These are phyloP conservation scores for Paramecium bursaria DNA, from an alignment of 73 alveolate species.

Conservation along the genomic window DNA sequence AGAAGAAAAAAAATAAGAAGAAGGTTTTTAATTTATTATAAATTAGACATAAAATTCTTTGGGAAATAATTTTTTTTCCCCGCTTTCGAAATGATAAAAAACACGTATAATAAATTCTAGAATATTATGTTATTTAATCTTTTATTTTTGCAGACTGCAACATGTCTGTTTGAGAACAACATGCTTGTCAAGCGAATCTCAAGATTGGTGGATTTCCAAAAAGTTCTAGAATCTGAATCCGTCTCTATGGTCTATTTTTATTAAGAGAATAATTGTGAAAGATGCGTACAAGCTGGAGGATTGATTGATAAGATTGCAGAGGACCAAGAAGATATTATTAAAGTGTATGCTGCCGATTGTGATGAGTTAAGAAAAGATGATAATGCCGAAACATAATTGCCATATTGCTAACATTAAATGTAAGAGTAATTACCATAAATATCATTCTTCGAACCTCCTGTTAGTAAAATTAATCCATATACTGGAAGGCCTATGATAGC, in stretches of 20 bases:
- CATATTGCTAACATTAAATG: background rate
- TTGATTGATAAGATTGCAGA: conserved; percentile 1
- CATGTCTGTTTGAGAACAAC: background rate
- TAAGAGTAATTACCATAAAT: conserved; percentile 24
- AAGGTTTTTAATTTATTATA: no score
- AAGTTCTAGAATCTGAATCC: conserved; percentile 33
- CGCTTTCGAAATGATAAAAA: no score
- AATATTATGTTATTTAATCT: no score
- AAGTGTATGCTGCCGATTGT: conserved; percentile 22
- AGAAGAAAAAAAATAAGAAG: no score
- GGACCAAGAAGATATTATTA: background rate
- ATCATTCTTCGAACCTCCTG: conserved; percentile 45
- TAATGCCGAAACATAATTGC: background rate
- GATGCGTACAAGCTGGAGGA: no score
- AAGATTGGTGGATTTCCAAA: background rate
- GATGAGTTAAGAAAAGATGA: background rate
- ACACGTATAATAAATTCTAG: no score
- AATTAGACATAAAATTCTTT: no score
- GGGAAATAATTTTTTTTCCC: no score
- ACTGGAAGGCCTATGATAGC: background rate
- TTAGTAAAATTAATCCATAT: background rate
- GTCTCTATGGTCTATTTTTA: conserved; percentile 47
- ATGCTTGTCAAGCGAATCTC: background rate
- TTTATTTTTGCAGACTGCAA: no score
- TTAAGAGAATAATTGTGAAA: conserved; percentile 29